These are phyloP conservation scores for Colletotrichum musae DNA, from an alignment of 2,329 filamentous ascomycete species.

Conservation along the genomic window DNA sequence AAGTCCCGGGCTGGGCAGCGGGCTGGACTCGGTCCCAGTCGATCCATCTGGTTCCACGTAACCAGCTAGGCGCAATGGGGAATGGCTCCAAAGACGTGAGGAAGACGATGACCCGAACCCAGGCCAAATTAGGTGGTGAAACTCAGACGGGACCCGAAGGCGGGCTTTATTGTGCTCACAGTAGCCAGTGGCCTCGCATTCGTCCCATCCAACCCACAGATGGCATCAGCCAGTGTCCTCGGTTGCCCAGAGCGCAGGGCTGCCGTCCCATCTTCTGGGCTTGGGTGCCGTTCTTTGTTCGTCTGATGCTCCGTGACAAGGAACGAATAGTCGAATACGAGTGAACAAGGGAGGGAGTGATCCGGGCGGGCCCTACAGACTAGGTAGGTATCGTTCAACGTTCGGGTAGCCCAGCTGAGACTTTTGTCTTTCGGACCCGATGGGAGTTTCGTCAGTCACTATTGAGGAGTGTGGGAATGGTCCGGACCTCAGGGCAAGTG, in stretches of 20 bases:
- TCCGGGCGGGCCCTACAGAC: not conserved
- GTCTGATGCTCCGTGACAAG: constrained; percentile 29
- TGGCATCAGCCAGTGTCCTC: constrained; percentile 21
- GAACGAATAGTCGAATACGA: constrained; percentile 2
- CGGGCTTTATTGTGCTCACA: constrained; percentile 20
- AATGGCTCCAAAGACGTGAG: constrained; percentile 15
- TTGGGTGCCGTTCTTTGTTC: constrained; percentile 29
- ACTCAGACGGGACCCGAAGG: constrained; percentile 12
- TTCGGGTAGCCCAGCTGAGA: constrained; percentile 21
- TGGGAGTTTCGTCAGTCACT: constrained; percentile 14
- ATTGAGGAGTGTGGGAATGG: not conserved
- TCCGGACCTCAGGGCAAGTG: constrained; percentile 22
- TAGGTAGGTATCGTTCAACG: not conserved
- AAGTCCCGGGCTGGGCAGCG: constrained; percentile 14
- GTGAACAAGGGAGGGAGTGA: not conserved
- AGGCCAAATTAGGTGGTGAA: constrained; percentile 33
- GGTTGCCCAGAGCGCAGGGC: constrained; percentile 31
- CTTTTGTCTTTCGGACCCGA: not conserved
- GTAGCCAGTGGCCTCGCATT: constrained; percentile 12
- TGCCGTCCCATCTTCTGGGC: constrained; percentile 26
- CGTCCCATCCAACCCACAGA: constrained; percentile 16
- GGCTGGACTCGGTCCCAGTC: constrained; percentile 28
- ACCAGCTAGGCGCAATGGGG: constrained; percentile 32
- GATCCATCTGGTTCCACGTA: constrained; percentile 39
- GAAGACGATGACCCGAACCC: constrained; percentile 25